Conservation (phyloP, 2,329 filamentous ascomycete genomes). For the Arthrobotrys pseudoclavata region DNA sequence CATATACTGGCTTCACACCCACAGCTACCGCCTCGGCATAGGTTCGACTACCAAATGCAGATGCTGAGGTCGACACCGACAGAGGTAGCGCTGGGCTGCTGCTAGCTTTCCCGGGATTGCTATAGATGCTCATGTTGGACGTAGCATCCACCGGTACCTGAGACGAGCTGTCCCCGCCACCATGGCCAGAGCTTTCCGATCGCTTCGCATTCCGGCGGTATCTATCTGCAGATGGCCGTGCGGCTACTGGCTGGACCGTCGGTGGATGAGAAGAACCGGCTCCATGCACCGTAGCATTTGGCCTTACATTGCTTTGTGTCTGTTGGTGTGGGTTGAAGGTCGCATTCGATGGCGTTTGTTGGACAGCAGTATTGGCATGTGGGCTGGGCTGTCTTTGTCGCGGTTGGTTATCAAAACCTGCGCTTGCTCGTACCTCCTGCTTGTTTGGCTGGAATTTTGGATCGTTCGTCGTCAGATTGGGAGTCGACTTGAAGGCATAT, state of each 20-base stretch:
- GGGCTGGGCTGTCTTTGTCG: conserved; percentile 68
- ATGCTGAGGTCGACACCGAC: conserved; percentile 66
- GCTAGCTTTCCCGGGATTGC: conserved; percentile 56
- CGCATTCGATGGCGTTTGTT: conserved; percentile 66
- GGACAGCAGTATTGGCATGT: conserved; percentile 65
- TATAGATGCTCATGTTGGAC: conserved; percentile 65
- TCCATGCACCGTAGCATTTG: conserved; percentile 30
- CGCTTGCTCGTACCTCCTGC: conserved; percentile 67
- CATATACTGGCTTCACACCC: conserved; percentile 57
- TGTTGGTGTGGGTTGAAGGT: conserved; percentile 66
- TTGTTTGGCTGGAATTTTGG: conserved; percentile 68
- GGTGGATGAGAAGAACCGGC: conserved; percentile 41
- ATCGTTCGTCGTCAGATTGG: conserved; percentile 72
- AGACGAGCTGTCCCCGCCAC: conserved; percentile 66
- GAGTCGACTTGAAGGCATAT: conserved; percentile 79
- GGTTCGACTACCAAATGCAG: conserved; percentile 71
- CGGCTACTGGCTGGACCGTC: conserved; percentile 62
- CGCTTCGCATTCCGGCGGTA: conserved; percentile 62
- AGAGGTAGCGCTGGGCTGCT: conserved; percentile 59
- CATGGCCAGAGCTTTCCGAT: conserved; percentile 56
- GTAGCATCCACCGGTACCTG: conserved; percentile 68
- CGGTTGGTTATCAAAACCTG: conserved; percentile 70
- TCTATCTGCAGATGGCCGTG: conserved; percentile 63
- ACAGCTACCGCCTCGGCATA: conserved; percentile 70
- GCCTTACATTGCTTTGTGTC: conserved; percentile 67